Evolutionary conservation across 2,329 filamentous ascomycete genomes (phyloP).

Genomic region (Paramyrothecium sp.): DNA sequence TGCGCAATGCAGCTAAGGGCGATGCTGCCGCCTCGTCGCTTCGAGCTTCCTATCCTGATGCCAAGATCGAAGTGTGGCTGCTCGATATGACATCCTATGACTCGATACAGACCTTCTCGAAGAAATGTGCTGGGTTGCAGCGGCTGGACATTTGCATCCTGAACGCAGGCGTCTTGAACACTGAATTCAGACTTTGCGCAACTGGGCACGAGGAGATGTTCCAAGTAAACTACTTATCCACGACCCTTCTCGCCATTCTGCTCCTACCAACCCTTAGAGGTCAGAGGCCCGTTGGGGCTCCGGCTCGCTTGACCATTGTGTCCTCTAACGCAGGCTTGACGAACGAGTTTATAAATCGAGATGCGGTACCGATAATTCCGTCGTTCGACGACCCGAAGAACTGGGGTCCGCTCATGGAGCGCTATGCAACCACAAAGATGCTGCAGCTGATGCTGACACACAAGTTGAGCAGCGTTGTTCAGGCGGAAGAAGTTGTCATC

Average conservation of each 20-base stretch:
- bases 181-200: not conserved
- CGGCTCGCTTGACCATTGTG: not conserved
- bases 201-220: not conserved
- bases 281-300: not conserved
- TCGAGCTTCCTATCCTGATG: not conserved
- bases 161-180: not conserved
- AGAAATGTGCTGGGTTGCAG: not conserved
- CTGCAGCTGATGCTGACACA: constrained; percentile 11
- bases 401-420: not conserved
- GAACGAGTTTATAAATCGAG: not conserved
- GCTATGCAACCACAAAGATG: constrained; percentile 20
- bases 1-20: constrained; percentile 27
- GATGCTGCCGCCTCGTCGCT: not conserved
- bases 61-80: not conserved
- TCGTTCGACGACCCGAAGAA: not conserved
- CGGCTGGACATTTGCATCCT: not conserved
- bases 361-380: constrained; percentile 3
- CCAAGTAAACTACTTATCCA: not conserved
- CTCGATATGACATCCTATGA: not conserved
- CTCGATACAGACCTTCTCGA: not conserved
- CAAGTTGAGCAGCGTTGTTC: constrained; percentile 12
- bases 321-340: not conserved
- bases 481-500: constrained; percentile 15
- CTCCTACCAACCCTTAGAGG: not conserved
- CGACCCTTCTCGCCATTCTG: not conserved